These are phyloP conservation scores for Peronospora belbahrii DNA, from an alignment of 352 stramenopile species.

Conservation along the genomic window DNA sequence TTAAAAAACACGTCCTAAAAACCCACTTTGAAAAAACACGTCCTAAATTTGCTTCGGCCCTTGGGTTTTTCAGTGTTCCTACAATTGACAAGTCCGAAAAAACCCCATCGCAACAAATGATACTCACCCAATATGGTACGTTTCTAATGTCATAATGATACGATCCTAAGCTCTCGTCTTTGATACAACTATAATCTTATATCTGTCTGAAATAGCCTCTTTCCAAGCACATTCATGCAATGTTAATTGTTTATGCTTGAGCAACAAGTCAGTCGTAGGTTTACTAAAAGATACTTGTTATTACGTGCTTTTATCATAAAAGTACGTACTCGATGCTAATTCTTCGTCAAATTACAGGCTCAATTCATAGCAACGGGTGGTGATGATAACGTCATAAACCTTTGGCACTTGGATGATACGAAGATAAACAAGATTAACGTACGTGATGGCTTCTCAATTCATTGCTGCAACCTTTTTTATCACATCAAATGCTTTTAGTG, in stretches of 20 bases:
- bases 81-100: neutral
- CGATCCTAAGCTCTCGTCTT: too few relatives aligned
- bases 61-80: neutral
- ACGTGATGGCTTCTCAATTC: neutral
- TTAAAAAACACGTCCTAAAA: too few relatives aligned
- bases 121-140: conserved; percentile 56
- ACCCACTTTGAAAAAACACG: too few relatives aligned
- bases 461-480: too few relatives aligned
- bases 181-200: too few relatives aligned
- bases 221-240: conserved; percentile 75
- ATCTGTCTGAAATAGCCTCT: conserved; percentile 32
- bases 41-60: too few relatives aligned
- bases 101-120: conserved; percentile 15
- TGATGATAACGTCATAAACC: conserved; percentile 73
- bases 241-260: conserved; percentile 79
- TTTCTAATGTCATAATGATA: neutral
- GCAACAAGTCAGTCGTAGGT: conserved; percentile 73
- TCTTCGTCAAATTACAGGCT: conserved; percentile 41
- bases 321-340: too few relatives aligned
- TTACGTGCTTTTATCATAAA: too few relatives aligned
- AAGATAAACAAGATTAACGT: conserved; percentile 88
- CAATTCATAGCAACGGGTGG: conserved; percentile 74
- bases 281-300: too few relatives aligned
- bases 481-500: neutral
- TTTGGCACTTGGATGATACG: conserved; percentile 82